Evolutionary conservation across 805 yeast species (phyloP).

Genomic region (Nakazawaea anatomiae): DNA sequence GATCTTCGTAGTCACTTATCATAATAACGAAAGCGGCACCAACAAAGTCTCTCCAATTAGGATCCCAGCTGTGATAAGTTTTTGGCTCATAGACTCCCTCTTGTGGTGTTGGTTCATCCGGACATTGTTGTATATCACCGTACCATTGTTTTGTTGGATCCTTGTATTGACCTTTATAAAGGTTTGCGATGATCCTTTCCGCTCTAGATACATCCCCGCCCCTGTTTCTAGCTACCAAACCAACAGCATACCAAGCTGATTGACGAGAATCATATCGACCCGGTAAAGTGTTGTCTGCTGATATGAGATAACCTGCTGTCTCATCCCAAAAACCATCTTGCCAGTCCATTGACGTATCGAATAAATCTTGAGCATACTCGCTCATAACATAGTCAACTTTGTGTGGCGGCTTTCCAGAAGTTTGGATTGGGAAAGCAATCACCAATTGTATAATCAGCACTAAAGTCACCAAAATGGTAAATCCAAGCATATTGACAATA

Average conservation of each 20-base stretch:
- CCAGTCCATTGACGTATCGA: slow-evolving; percentile 10
- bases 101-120: slow-evolving; percentile 14
- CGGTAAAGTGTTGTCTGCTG: slow-evolving; percentile 10
- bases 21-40: slow-evolving; percentile 12
- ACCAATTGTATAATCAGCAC: neutral
- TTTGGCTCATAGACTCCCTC: slow-evolving; percentile 11
- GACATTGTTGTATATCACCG: slow-evolving; percentile 12
- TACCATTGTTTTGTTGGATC: slow-evolving; percentile 13
- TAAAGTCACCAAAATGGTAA: neutral
- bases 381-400: neutral
- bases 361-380: slow-evolving; percentile 10
- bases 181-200: slow-evolving; percentile 9
- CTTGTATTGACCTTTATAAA: slow-evolving; percentile 11
- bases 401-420: neutral
- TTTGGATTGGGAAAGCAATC: neutral
- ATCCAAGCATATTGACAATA: neutral
- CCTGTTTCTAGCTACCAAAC: slow-evolving; percentile 12
- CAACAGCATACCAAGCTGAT: slow-evolving; percentile 13
- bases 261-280: slow-evolving; percentile 13
- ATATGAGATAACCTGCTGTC: slow-evolving; percentile 9
- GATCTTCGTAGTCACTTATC: slow-evolving; percentile 8
- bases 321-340: slow-evolving; percentile 12
- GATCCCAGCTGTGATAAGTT: slow-evolving; percentile 8
- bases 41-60: slow-evolving; percentile 13
- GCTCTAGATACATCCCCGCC: slow-evolving; percentile 9